Percentiles rank a stretch among this genome's conserved stretches.
Evolutionary conservation across 1,284 basidiomycete genomes (phyloP).

Genomic region (Neotropicomus parvogracilis): DNA sequence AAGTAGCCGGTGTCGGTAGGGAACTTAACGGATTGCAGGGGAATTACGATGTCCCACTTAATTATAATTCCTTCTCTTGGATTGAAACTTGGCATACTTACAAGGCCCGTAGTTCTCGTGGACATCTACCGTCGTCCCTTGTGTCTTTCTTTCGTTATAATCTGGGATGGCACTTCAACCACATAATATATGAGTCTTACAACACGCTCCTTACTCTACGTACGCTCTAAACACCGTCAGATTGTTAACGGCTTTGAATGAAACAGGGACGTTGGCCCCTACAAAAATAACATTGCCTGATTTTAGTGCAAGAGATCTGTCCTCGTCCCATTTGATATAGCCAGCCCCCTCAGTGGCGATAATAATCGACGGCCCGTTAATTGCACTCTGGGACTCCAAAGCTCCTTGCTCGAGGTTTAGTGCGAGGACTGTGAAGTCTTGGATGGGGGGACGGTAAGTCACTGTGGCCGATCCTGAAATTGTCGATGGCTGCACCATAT

Average conservation of each 20-base stretch:
- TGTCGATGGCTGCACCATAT: constrained; percentile 60
- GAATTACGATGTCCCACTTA: too few relatives aligned
- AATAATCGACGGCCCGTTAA: constrained; percentile 84
- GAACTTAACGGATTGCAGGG: too few relatives aligned
- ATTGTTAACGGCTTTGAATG: constrained; percentile 25
- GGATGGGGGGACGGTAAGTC: constrained; percentile 89
- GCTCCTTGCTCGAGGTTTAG: constrained; percentile 48
- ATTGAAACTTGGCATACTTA: too few relatives aligned
- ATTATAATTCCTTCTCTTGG: too few relatives aligned
- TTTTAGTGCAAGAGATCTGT: constrained; percentile 43
- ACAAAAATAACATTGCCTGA: constrained; percentile 84
- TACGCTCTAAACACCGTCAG: constrained; percentile 73
- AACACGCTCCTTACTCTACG: constrained; percentile 11
- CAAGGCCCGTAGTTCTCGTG: too few relatives aligned
- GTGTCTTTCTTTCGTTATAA: too few relatives aligned
- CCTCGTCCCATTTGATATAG: constrained; percentile 42
- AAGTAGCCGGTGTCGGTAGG: too few relatives aligned
- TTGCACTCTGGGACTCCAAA: constrained; percentile 51
- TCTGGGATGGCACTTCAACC: too few relatives aligned
- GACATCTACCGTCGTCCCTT: too few relatives aligned
- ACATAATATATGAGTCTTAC: background rate
- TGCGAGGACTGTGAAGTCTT: constrained; percentile 87
- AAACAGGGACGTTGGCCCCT: constrained; percentile 64
- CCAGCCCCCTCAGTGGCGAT: constrained; percentile 77
- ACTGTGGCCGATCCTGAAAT: constrained; percentile 42